These are phyloP conservation scores for Botrytis galanthina DNA, from an alignment of 2,329 filamentous ascomycete species.

Conservation along the genomic window DNA sequence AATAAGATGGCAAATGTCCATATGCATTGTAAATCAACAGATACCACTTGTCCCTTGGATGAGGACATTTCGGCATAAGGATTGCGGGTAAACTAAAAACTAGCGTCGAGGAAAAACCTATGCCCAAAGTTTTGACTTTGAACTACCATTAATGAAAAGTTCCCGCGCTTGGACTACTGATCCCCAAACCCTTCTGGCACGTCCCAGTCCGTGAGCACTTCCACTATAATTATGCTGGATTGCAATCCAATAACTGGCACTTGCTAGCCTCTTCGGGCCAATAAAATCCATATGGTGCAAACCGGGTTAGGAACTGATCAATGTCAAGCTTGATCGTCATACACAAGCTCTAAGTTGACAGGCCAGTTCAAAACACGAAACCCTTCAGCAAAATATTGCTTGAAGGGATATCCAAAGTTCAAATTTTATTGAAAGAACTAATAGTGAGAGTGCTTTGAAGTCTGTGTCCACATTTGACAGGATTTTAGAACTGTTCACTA, in stretches of 20 bases:
- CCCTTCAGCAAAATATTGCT: not conserved
- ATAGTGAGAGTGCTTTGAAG: not conserved
- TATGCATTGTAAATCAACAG: not conserved
- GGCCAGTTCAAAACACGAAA: not conserved
- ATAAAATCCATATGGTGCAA: not conserved
- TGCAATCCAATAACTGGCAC: not conserved
- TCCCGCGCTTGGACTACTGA: not conserved
- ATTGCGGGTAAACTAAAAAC: not conserved
- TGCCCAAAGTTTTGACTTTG: not conserved
- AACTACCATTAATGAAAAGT: not conserved
- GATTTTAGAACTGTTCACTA: not conserved
- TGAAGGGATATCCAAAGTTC: not conserved
- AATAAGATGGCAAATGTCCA: not conserved
- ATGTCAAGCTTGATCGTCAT: not conserved
- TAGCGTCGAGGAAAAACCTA: not conserved
- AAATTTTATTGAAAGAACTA: not conserved
- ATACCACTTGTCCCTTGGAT: not conserved
- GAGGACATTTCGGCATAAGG: not conserved
- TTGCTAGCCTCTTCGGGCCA: not conserved
- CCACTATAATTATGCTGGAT: not conserved
- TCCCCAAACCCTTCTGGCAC: constrained; percentile 9
- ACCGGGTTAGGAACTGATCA: not conserved
- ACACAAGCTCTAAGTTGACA: not conserved
- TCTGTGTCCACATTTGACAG: constrained; percentile 8
- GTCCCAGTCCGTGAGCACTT: not conserved